Conservation (phyloP, 495 filamentous ascomycete species). For the Penicillium desertorum region DNA sequence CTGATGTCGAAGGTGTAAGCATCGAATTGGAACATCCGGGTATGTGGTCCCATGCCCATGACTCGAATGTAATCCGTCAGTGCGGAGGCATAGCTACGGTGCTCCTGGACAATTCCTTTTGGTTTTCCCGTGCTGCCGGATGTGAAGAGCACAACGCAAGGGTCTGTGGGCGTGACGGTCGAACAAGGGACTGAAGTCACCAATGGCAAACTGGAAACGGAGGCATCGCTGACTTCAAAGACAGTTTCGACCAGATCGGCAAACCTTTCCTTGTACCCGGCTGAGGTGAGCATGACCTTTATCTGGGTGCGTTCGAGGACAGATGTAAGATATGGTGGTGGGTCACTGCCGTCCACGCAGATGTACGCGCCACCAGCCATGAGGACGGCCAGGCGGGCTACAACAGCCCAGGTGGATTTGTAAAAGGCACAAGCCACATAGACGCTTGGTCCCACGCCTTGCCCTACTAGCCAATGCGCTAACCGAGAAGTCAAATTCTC, state of each 20-base stretch:
- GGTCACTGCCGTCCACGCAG: slow-evolving; percentile 50
- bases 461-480: slow-evolving; percentile 24
- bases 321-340: slow-evolving; percentile 30
- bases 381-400: slow-evolving; percentile 32
- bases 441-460: slow-evolving; percentile 23
- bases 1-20: slow-evolving; percentile 49
- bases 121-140: slow-evolving; percentile 48
- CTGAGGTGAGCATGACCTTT: slow-evolving; percentile 20
- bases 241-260: slow-evolving; percentile 4
- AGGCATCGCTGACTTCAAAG: slow-evolving; percentile 18
- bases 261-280: slow-evolving; percentile 15
- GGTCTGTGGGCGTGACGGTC: slow-evolving; percentile 15
- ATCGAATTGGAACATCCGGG: slow-evolving; percentile 47
- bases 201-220: slow-evolving; percentile 7
- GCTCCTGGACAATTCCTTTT: slow-evolving; percentile 51
- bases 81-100: slow-evolving; percentile 38
- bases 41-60: slow-evolving; percentile 17
- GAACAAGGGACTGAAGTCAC: neutral
- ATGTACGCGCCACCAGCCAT: slow-evolving; percentile 49
- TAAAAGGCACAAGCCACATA: slow-evolving; percentile 34
- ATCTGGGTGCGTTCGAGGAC: slow-evolving; percentile 21
- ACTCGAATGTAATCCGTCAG: slow-evolving; percentile 22
- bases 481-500: slow-evolving; percentile 24
- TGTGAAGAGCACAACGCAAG: slow-evolving; percentile 41
- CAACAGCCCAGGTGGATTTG: slow-evolving; percentile 36